Conservation (phyloP, 75 land plant genomes). For the Pinus taeda region DNA sequence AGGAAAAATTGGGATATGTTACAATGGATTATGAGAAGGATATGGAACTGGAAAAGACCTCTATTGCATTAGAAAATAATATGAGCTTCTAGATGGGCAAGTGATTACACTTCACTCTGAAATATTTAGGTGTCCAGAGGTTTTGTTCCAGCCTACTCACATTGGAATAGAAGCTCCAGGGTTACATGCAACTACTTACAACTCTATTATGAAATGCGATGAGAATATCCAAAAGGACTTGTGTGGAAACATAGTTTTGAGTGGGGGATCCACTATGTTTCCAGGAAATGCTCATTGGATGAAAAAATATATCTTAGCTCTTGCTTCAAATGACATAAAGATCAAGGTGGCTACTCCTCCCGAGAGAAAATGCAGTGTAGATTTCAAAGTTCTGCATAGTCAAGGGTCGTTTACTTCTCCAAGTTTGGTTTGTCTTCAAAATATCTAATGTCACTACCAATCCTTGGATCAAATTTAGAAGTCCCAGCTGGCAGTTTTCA, state of each 20-base stretch:
- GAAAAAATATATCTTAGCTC: too few species aligned
- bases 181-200: neutral
- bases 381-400: too few species aligned
- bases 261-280: slow-evolving; percentile 22
- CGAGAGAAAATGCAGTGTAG: neutral
- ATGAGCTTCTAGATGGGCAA: too few species aligned
- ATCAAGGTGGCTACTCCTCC: slow-evolving; percentile 6
- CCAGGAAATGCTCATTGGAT: neutral
- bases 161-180: slow-evolving; percentile 26
- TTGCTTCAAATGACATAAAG: too few species aligned
- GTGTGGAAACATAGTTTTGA: slow-evolving; percentile 13
- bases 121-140: slow-evolving; percentile 24
- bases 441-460: too few species aligned
- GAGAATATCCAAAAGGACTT: slow-evolving; percentile 24
- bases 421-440: too few species aligned
- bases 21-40: slow-evolving; percentile 20
- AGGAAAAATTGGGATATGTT: too few species aligned
- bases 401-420: too few species aligned
- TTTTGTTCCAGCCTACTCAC: slow-evolving; percentile 19
- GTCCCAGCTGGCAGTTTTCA: too few species aligned
- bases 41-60: slow-evolving; percentile 11
- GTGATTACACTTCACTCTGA: slow-evolving; percentile 16
- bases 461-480: too few species aligned
- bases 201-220: neutral
- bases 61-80: slow-evolving; percentile 10